These are phyloP conservation scores for Pseudogymnoascus sp. DNA, from an alignment of 2,329 filamentous ascomycete species.

Conservation along the genomic window DNA sequence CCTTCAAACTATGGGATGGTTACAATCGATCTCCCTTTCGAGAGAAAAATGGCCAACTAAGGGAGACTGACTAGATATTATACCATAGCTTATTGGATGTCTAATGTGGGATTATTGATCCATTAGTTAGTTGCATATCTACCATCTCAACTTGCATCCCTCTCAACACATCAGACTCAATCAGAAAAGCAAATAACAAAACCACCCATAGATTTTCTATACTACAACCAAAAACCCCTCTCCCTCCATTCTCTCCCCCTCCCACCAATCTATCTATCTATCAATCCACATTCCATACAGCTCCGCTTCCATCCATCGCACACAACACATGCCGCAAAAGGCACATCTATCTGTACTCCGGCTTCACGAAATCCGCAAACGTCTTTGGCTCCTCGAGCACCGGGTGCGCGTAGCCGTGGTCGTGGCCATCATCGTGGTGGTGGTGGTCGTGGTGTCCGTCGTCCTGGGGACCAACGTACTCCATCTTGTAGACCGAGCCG, in stretches of 20 bases:
- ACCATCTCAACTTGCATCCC: background rate
- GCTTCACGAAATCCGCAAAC: constrained; percentile 91
- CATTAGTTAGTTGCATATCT: background rate
- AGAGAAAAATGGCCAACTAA: background rate
- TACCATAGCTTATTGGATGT: background rate
- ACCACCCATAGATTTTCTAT: constrained; percentile 10
- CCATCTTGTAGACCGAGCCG: constrained; percentile 95
- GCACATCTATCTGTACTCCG: constrained; percentile 71
- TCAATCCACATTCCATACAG: background rate
- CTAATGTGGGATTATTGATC: background rate
- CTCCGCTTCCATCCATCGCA: background rate
- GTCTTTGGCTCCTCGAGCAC: constrained; percentile 84
- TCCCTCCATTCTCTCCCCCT: background rate
- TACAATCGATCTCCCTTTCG: no score
- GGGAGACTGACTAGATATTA: background rate
- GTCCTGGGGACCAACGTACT: constrained; percentile 81
- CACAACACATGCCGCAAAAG: background rate
- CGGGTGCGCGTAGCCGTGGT: constrained; percentile 45
- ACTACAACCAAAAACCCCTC: background rate
- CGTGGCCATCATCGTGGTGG: constrained; percentile 41
- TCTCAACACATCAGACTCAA: background rate
- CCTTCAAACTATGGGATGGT: background rate
- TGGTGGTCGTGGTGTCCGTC: constrained; percentile 59
- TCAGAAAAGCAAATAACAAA: background rate
- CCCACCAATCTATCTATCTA: background rate